These are phyloP conservation scores for Pneumocystis sp. DNA, from an alignment of 1,139 yeast species.

Conservation along the genomic window DNA sequence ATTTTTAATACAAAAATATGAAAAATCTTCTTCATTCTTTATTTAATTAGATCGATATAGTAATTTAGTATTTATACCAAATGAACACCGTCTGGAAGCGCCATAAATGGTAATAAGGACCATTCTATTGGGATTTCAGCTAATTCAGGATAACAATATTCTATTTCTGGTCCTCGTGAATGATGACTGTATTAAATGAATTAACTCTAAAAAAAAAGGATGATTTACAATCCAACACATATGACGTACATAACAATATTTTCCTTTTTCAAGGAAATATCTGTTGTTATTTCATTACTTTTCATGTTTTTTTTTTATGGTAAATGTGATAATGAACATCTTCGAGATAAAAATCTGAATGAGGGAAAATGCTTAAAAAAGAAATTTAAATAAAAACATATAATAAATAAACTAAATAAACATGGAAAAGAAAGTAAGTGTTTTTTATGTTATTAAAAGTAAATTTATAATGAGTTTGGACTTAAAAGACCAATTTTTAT, in stretches of 20 bases:
- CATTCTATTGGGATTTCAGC: conserved; percentile 49
- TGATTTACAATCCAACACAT: neutral
- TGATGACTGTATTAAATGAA: conserved; percentile 38
- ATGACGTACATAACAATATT: neutral
- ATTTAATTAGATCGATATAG: neutral
- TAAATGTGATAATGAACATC: neutral
- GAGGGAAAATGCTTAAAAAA: neutral
- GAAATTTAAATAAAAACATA: neutral
- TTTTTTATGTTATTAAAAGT: neutral
- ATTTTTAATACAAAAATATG: conserved; percentile 55
- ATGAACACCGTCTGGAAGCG: conserved; percentile 92
- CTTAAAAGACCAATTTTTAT: neutral
- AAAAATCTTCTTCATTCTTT: conserved; percentile 72
- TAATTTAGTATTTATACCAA: conserved; percentile 19
- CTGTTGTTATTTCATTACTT: neutral
- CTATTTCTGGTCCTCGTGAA: conserved; percentile 86
- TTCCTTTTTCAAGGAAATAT: neutral
- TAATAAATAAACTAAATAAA: neutral
- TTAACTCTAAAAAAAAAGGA: neutral
- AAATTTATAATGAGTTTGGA: neutral
- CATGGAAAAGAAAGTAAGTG: neutral
- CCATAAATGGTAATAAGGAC: conserved; percentile 88
- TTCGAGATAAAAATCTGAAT: neutral
- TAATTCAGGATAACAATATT: conserved; percentile 43
- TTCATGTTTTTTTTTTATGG: neutral